A percentile compares a stretch with the other conserved stretches of the same genome.
These are phyloP conservation scores for Melanogaster broomeanus DNA, from an alignment of 768 basidiomycete species.

Conservation along the genomic window DNA sequence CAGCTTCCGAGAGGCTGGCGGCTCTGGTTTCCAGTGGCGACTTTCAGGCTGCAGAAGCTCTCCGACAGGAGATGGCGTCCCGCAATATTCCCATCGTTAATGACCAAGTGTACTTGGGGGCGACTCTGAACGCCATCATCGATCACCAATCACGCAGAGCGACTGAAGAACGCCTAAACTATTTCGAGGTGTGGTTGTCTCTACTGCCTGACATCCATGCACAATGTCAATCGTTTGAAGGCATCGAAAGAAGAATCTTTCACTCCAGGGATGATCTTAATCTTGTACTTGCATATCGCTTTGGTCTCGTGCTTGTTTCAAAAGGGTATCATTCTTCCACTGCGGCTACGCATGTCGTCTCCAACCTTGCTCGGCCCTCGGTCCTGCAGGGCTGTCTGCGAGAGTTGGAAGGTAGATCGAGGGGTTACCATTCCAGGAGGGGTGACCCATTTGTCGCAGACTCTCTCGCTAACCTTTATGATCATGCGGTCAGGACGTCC, in stretches of 20 bases:
- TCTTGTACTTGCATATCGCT: constrained; percentile 39
- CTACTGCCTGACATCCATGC: constrained; percentile 39
- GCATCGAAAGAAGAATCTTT: constrained; percentile 37
- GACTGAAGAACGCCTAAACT: constrained; percentile 13
- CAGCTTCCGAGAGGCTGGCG: constrained; percentile 23
- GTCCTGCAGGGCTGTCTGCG: constrained; percentile 41
- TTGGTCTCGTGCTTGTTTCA: constrained; percentile 44
- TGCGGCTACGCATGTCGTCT: constrained; percentile 29
- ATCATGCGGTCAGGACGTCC: constrained; percentile 43
- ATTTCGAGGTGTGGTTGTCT: constrained; percentile 45
- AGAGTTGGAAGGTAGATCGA: constrained; percentile 20
- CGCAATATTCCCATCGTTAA: constrained; percentile 39
- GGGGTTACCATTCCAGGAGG: constrained; percentile 6
- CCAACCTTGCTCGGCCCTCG: constrained; percentile 40
- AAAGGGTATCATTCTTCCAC: constrained; percentile 44
- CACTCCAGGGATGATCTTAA: constrained; percentile 29
- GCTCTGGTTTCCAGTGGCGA: constrained; percentile 22
- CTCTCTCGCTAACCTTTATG: constrained; percentile 27
- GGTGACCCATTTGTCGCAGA: constrained; percentile 3
- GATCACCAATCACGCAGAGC: constrained; percentile 16
- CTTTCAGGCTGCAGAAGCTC: constrained; percentile 31
- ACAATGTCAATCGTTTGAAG: constrained; percentile 18
- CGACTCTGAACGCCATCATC: constrained; percentile 36
- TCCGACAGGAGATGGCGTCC: constrained; percentile 42
- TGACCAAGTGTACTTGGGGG: constrained; percentile 37